A percentile compares a stretch with the other conserved stretches of the same genome.
phyloP scores from a whole-genome alignment of 2,329 filamentous ascomycete genomes.

The Microcyclosporella mali region DNA sequence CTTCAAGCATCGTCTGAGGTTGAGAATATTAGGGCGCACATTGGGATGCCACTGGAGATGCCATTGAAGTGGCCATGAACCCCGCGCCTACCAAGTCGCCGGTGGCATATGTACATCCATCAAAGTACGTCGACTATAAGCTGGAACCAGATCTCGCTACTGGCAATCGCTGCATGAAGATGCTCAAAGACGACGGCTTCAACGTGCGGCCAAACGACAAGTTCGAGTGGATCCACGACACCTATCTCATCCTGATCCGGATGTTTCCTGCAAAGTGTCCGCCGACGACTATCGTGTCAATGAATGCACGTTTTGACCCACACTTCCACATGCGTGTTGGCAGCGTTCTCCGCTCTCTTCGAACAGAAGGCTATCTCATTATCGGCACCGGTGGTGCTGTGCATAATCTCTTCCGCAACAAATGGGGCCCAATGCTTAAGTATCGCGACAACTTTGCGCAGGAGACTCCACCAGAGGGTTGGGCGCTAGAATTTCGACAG shows the following conservation, averaged over 20 bases:
- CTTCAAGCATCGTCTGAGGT: conserved; percentile 1
- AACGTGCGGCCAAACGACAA: conserved; percentile 46
- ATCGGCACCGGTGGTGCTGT: conserved; percentile 58
- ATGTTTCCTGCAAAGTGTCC: conserved; percentile 64
- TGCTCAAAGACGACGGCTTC: conserved; percentile 50
- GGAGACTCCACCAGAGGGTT: conserved; percentile 51
- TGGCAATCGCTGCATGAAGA: conserved; percentile 44
- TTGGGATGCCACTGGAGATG: conserved; percentile 54
- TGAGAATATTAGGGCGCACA: conserved; percentile 50
- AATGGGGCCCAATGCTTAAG: conserved; percentile 59
- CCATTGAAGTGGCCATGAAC: conserved; percentile 57
- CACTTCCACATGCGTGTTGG: conserved; percentile 55
- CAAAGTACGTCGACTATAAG: conserved; percentile 58
- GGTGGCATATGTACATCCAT: conserved; percentile 60
- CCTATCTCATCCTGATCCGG: conserved; percentile 60
- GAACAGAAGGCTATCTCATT: conserved; percentile 52
- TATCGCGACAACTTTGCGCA: conserved; percentile 59
- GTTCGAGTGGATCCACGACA: conserved; percentile 70
- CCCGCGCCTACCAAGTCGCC: conserved; percentile 56
- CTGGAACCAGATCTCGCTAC: conserved; percentile 55
- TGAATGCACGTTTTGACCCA: conserved; percentile 52
- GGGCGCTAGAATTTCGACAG: conserved; percentile 61
- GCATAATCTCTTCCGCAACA: conserved; percentile 64
- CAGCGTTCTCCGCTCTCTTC: conserved; percentile 49
- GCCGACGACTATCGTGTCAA: conserved; percentile 55